Evolutionary conservation across 345 rosid genomes (phyloP).

Genomic region (Brassica rapa): DNA sequence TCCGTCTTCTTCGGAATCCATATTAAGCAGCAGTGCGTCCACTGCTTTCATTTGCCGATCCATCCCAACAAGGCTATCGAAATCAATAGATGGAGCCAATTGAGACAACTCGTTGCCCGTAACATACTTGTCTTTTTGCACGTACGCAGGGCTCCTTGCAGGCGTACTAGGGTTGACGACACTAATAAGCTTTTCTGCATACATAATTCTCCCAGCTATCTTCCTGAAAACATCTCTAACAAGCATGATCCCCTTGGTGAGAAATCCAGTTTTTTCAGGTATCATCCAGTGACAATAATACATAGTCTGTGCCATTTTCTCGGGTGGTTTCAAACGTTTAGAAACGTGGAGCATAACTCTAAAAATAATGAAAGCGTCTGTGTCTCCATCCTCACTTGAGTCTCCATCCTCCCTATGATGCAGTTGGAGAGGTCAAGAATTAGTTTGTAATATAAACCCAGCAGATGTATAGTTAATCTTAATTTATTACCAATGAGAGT

Average conservation of each 20-base stretch:
- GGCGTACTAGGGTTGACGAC: neutral
- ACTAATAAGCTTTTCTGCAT: neutral
- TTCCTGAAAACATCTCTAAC: neutral
- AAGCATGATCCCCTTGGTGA: neutral
- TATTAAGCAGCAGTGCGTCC: neutral
- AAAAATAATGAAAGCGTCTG: neutral
- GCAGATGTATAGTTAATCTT: neutral
- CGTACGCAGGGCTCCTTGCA: neutral
- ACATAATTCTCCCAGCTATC: neutral
- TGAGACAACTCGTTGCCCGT: neutral
- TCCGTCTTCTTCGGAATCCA: neutral
- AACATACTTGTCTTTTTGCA: neutral
- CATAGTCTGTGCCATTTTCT: too few relatives aligned
- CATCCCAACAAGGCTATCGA: neutral
- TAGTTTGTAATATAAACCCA: neutral
- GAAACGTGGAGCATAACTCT: neutral
- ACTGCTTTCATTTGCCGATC: neutral
- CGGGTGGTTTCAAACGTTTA: neutral
- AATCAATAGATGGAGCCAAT: neutral
- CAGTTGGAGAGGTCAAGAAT: neutral
- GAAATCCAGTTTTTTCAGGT: neutral
- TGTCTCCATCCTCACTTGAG: neutral
- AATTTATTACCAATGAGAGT: neutral
- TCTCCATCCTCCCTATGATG: neutral
- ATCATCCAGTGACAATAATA: too few relatives aligned